Evolutionary conservation across 1,284 basidiomycete species (phyloP).

Genomic region (Sphagnurus paluster): DNA sequence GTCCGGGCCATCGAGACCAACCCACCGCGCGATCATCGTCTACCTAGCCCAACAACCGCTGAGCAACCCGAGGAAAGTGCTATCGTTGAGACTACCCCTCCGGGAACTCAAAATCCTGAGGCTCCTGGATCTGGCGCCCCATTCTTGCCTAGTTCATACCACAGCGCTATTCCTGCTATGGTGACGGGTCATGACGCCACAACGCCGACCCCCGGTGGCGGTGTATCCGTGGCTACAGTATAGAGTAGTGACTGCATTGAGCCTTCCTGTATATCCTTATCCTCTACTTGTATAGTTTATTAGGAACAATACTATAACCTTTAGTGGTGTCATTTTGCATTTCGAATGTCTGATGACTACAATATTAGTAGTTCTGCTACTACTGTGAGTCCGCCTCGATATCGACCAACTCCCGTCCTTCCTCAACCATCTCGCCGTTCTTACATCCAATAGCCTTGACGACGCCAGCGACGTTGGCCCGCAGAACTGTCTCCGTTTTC

Average conservation of each 20-base stretch:
- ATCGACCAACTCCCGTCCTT: constrained; percentile 78
- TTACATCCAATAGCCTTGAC: constrained; percentile 73
- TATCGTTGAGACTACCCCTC: constrained; percentile 33
- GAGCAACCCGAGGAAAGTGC: constrained; percentile 11
- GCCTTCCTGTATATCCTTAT: too few species aligned
- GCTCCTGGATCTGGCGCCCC: constrained; percentile 45
- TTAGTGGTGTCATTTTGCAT: too few species aligned
- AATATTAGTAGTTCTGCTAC: too few species aligned
- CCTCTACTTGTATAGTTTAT: too few species aligned
- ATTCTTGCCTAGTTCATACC: constrained; percentile 30
- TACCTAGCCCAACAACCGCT: constrained; percentile 21
- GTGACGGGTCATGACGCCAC: constrained; percentile 41
- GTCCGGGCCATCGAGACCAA: constrained; percentile 52
- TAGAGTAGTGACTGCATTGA: constrained; percentile 5
- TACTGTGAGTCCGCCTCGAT: constrained; percentile 42
- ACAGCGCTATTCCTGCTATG: constrained; percentile 30
- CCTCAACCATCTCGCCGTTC: constrained; percentile 87
- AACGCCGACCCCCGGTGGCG: constrained; percentile 42
- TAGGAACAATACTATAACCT: too few species aligned
- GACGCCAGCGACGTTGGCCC: constrained; percentile 66
- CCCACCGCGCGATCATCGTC: constrained; percentile 32
- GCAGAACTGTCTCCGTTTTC: constrained; percentile 92
- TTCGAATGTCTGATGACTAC: too few species aligned
- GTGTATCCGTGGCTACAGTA: constrained; percentile 13
- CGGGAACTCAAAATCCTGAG: constrained; percentile 45